A percentile compares a stretch with the other conserved stretches of the same genome.
Evolutionary conservation across 345 rosid genomes (phyloP).

Genomic region (Xanthoceras sorbifolium): DNA sequence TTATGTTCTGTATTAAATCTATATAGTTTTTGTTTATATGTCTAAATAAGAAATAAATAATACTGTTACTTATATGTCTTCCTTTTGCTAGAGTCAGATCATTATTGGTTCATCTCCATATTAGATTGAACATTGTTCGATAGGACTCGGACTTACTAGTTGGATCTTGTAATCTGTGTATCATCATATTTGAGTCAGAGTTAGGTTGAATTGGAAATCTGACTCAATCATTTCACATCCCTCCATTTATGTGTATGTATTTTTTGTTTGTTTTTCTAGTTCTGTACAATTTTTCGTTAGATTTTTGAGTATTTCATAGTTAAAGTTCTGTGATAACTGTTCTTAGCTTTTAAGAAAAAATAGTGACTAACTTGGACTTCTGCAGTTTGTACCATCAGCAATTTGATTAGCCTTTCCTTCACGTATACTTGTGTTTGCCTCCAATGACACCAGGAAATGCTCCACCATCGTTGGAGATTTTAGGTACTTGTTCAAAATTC

Average conservation of each 20-base stretch:
- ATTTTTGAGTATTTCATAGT: background rate
- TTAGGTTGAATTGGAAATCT: background rate
- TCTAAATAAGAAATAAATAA: too few species aligned
- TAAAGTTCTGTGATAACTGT: background rate
- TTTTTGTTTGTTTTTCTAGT: background rate
- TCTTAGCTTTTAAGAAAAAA: background rate
- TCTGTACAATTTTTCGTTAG: background rate
- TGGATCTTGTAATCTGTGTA: background rate
- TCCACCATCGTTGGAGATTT: constrained; percentile 65
- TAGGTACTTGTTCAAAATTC: constrained; percentile 48
- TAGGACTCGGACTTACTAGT: background rate
- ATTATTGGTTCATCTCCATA: background rate
- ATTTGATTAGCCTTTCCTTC: background rate
- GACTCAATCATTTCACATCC: too few species aligned
- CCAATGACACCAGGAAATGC: constrained; percentile 40
- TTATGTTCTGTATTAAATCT: too few species aligned
- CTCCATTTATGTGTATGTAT: background rate
- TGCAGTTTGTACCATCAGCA: background rate
- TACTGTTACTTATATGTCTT: too few species aligned
- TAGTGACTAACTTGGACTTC: background rate
- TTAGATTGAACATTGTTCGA: background rate
- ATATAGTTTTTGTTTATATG: too few species aligned
- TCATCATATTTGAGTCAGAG: background rate
- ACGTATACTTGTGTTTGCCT: background rate
- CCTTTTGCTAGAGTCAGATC: background rate